These are phyloP conservation scores for Thelonectria olida DNA, from an alignment of 2,329 filamentous ascomycete genomes.

Conservation along the genomic window DNA sequence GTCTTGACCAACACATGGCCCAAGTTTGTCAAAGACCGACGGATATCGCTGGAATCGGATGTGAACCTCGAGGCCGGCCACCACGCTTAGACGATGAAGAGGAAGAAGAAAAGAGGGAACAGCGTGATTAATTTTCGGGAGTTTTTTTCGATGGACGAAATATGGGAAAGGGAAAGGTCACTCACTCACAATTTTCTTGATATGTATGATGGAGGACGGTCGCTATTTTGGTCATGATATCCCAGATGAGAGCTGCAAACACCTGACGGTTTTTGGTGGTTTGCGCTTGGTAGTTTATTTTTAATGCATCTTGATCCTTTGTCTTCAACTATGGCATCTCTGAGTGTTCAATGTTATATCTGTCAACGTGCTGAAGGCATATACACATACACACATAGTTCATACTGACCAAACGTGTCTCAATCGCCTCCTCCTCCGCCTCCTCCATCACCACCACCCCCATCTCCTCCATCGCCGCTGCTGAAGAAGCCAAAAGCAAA, in stretches of 20 bases:
- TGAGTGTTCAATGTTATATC: too few species aligned
- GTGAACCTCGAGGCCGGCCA: conserved; percentile 35
- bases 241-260: conserved; percentile 1
- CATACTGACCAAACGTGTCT: not conserved
- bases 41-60: conserved; percentile 44
- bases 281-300: conserved; percentile 8
- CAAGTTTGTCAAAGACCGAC: conserved; percentile 60
- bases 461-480: not conserved
- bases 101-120: not conserved
- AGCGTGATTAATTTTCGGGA: not conserved
- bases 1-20: conserved; percentile 77
- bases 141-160: too few species aligned
- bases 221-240: conserved; percentile 19
- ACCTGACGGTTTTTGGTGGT: not conserved
- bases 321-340: not conserved
- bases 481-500: conserved; percentile 10
- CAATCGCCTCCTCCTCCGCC: not conserved
- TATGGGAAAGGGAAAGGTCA: not conserved
- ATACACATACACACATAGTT: too few species aligned
- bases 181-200: conserved; percentile 9
- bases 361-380: too few species aligned
- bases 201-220: conserved; percentile 17
- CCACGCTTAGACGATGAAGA: not conserved
- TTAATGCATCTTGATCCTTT: conserved; percentile 3
- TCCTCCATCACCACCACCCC: not conserved